Conservation (phyloP, 2,329 filamentous ascomycete genomes). For the Rhinocladiella mackenziei region DNA sequence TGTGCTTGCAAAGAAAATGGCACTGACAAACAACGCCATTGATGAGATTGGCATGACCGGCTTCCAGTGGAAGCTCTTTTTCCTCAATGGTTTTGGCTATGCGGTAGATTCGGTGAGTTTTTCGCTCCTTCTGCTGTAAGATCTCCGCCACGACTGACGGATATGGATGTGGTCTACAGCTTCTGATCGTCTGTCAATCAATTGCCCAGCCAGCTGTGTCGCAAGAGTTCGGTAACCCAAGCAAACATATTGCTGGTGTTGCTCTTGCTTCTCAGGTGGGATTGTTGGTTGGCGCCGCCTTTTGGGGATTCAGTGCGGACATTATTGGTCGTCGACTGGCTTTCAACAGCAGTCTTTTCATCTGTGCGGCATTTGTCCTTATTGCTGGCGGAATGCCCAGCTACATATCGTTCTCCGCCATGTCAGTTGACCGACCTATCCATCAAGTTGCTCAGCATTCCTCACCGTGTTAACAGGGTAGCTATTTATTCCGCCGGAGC, state of each 20-base stretch:
- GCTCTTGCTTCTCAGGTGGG: slow-evolving; percentile 53
- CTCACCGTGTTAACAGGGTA: no score
- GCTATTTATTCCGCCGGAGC: slow-evolving; percentile 23
- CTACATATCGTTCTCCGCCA: slow-evolving; percentile 36
- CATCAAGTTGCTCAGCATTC: slow-evolving; percentile 55
- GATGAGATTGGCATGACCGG: slow-evolving; percentile 59
- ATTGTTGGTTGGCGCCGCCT: slow-evolving; percentile 66
- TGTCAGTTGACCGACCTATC: slow-evolving; percentile 56
- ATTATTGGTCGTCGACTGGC: slow-evolving; percentile 72
- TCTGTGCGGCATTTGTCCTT: slow-evolving; percentile 70
- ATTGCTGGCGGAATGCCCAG: slow-evolving; percentile 63
- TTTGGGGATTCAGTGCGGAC: slow-evolving; percentile 74
- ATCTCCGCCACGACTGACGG: no score
- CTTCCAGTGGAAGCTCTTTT: slow-evolving; percentile 59
- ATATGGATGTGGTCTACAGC: slow-evolving; percentile 37
- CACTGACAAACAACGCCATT: slow-evolving; percentile 37
- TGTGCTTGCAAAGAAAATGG: slow-evolving; percentile 39
- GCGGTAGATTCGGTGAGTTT: slow-evolving; percentile 37
- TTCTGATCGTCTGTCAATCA: slow-evolving; percentile 34
- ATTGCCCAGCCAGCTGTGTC: slow-evolving; percentile 30
- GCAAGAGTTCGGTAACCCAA: slow-evolving; percentile 22
- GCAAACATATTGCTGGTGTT: slow-evolving; percentile 31
- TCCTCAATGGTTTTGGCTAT: slow-evolving; percentile 58
- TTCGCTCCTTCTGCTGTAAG: no score
- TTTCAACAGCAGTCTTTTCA: slow-evolving; percentile 72